Evolutionary conservation across 2,329 filamentous ascomycete species (phyloP), one percentile per base, ranked within the genome.

Genomic region (Colletotrichum sansevieriae): DNA sequence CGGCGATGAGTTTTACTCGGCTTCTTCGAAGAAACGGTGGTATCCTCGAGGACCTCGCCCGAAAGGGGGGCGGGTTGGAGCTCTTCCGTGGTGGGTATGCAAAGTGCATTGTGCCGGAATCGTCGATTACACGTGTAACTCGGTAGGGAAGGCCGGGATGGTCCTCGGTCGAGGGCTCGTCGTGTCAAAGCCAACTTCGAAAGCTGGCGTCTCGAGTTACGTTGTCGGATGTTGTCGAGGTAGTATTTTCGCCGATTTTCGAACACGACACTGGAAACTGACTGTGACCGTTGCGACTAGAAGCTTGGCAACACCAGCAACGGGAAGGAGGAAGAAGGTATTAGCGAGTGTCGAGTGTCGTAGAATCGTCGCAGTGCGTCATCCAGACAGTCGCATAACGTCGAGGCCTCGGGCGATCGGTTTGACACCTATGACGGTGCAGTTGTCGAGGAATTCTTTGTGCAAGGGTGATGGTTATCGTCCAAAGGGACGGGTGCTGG

Each of bases 41-140:
- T 70, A 70, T 78, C 73, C 84, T 81, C 75, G 89, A 82, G 72
- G 87, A 85, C 75, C 89, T 86, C 55, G 87, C 84, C 72, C 86
- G 85, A 81, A 93, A 95, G 35, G 91, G 90, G 72, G 90, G 88
- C 73, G 92, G 89, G 76, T 91, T 90, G 72, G 92, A 95, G 76
- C 88, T 90, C 82, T 95, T 97, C 79, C 94, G 91, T 75, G 93
- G 89, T 63, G 94, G 94, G 75, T 97, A 90, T 72, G 95, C 94
- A 85, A 95, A 94, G 80, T 97, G 95, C 94, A 97, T 96, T 74
- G 75, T 84, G 75, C 72, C 64, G 70, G 47, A 49, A 46, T 22
- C 56, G 15, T 29, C 12, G 51, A 44, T 54, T 55, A 39, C 37
- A 39, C 37, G 37, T 39, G 37, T 39, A 33, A 29, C 25, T 59